phyloP scores from a whole-genome alignment of 1,139 yeast species.

The Candida gigantensis region DNA sequence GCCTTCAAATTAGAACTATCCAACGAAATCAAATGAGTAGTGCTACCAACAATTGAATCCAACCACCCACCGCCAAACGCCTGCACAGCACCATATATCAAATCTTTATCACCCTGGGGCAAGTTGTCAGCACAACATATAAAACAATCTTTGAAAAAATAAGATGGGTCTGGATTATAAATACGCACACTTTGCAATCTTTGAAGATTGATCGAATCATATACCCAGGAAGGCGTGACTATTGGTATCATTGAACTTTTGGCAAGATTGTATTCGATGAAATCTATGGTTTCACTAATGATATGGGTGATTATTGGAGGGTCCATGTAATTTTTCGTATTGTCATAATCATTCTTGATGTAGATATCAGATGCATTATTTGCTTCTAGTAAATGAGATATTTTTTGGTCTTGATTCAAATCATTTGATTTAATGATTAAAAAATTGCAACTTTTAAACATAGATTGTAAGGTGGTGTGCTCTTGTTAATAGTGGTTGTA shows the following conservation, averaged over 20 bases:
- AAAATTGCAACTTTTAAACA: conserved; percentile 42
- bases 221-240: conserved; percentile 66
- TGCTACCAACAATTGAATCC: conserved; percentile 63
- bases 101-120: conserved; percentile 61
- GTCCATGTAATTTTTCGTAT: conserved; percentile 25
- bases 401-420: conserved; percentile 20
- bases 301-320: conserved; percentile 46
- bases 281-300: conserved; percentile 53
- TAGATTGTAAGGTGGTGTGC: no score
- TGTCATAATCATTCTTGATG: conserved; percentile 27
- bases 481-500: neutral
- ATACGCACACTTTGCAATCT: conserved; percentile 51
- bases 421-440: conserved; percentile 40
- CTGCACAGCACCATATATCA: conserved; percentile 62
- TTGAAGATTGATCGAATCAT: conserved; percentile 44
- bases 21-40: conserved; percentile 75
- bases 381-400: conserved; percentile 22
- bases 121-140: conserved; percentile 63
- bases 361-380: conserved; percentile 25
- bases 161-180: conserved; percentile 70
- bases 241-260: conserved; percentile 65
- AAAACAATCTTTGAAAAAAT: conserved; percentile 61
- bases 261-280: conserved; percentile 55
- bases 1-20: conserved; percentile 54
- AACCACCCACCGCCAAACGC: conserved; percentile 76